A percentile compares a stretch with the other conserved stretches of the same genome.
phyloP scores from a whole-genome alignment of 805 yeast genomes.

The Candida nemodendra region DNA sequence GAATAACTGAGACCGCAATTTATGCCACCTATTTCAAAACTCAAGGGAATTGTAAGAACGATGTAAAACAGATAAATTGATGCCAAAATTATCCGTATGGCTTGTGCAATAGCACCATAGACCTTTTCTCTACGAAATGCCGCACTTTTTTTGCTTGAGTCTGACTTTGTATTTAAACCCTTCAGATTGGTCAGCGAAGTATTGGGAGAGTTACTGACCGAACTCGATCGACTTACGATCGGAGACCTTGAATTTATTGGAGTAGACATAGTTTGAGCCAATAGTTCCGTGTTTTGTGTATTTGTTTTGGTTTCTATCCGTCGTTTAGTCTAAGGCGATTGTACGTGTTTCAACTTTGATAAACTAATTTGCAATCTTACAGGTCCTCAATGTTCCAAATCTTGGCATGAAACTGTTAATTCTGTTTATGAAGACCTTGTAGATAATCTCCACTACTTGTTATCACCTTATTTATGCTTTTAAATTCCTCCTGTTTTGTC shows the following conservation, averaged over 20 bases:
- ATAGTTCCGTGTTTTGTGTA: background rate
- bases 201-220: slow-evolving; percentile 4
- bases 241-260: slow-evolving; percentile 10
- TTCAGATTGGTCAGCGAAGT: slow-evolving; percentile 4
- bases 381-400: no score
- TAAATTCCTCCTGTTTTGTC: no score
- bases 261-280: slow-evolving; percentile 3
- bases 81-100: slow-evolving; percentile 43
- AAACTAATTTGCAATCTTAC: no score
- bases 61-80: slow-evolving; percentile 64
- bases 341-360: background rate
- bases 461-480: no score
- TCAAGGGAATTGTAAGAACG: slow-evolving; percentile 81
- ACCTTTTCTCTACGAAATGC: slow-evolving; percentile 10
- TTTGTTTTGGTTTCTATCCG: background rate
- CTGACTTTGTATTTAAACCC: slow-evolving; percentile 6
- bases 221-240: slow-evolving; percentile 12
- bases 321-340: background rate
- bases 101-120: slow-evolving; percentile 19
- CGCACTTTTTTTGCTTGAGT: slow-evolving; percentile 3
- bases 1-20: slow-evolving; percentile 87
- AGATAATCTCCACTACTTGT: no score
- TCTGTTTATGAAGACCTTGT: no score
- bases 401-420: no score
- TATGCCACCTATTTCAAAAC: slow-evolving; percentile 92